Base-by-base conservation (phyloP, 495 filamentous ascomycete species). In the Penicillium canariense region DNA sequence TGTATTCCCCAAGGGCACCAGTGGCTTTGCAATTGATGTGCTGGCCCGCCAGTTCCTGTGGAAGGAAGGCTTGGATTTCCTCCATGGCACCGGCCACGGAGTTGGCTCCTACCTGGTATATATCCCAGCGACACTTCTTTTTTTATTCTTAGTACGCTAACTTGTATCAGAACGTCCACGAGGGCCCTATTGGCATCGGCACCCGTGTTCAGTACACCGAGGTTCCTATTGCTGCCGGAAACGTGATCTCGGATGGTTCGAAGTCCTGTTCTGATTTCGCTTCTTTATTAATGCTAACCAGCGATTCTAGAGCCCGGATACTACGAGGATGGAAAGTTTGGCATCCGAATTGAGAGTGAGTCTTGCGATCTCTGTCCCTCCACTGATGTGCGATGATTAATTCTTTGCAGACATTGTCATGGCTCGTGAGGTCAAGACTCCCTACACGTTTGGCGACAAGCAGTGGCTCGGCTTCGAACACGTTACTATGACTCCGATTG, bases 261-360 rank as follows among this genome's bases (percentile, higher is more conserved):
- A 48, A 5, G 30, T 10, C 40, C 22, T 8, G 7, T 36, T 5
- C 12, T 5, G 6, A 22, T 47, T 43, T 46, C 23, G 30, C 9
- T 18, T 10, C 23, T 18, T 15, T 20, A 2, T 22, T 53, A 23
- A 67, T 49, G 32, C 59, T 71, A 27, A 65, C 40, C 23, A n/a
- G n/a, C 20, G 0, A 27, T 44, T 14, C n/a, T 54, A 82, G 92
- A 99, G 68, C 95, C 94, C 12, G 95, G 95, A 27, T 99, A 91
- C 74, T 99, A 99, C 72, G 95, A 97, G 72, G 95, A 99, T 62
- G 95, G 91, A 40, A 85, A 86, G 9, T 99, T 95, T 65, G 95
- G 95, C n/a, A 96, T 99, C 63, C 88, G 95, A 27, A 97, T 97
- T 62, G 95, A 99, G 74, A 97, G 89, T 80, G 77, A 65, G 79